These are phyloP conservation scores for Entomophthora muscae DNA, from an alignment of 371 early-diverging fungal genomes.

Conservation along the genomic window DNA sequence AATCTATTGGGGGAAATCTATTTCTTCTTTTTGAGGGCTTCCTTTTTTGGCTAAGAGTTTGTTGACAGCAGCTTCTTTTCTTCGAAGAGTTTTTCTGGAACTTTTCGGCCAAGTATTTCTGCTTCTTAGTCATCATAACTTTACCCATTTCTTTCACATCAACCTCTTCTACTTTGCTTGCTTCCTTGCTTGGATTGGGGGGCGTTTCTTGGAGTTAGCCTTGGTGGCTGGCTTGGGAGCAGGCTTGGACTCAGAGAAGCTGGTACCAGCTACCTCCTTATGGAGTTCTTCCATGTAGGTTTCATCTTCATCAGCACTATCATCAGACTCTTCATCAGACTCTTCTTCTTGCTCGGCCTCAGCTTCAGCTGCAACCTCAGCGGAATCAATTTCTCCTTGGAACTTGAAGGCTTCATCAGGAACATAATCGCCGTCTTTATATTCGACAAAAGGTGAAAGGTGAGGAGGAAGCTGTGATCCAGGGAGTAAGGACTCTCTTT, in stretches of 20 bases:
- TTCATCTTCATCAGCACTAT: neutral
- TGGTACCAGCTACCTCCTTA: constrained; percentile 26
- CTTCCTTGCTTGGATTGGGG: constrained; percentile 17
- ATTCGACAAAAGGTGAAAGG: constrained; percentile 82
- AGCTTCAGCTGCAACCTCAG: constrained; percentile 20
- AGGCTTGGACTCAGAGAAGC: constrained; percentile 55
- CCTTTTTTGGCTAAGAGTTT: neutral
- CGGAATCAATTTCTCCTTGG: constrained; percentile 23
- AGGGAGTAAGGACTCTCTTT: constrained; percentile 48
- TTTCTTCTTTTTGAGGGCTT: neutral
- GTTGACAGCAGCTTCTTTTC: neutral
- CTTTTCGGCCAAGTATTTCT: constrained; percentile 15
- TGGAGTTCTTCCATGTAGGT: neutral
- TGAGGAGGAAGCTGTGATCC: constrained; percentile 81
- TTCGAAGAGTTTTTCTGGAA: neutral
- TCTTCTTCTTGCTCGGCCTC: too few species aligned
- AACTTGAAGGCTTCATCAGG: constrained; percentile 30
- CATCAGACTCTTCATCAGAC: constrained; percentile 14
- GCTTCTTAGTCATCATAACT: constrained; percentile 88
- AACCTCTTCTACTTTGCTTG: constrained; percentile 41
- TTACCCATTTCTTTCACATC: constrained; percentile 74
- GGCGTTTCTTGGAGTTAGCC: too few species aligned
- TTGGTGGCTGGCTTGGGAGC: constrained; percentile 46
- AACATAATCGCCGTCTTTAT: constrained; percentile 69
- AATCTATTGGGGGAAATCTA: neutral